Percentiles rank a stretch among this genome's conserved stretches.
These are phyloP conservation scores for Leccinum uliginosum DNA, from an alignment of 768 basidiomycete genomes.

Conservation along the genomic window DNA sequence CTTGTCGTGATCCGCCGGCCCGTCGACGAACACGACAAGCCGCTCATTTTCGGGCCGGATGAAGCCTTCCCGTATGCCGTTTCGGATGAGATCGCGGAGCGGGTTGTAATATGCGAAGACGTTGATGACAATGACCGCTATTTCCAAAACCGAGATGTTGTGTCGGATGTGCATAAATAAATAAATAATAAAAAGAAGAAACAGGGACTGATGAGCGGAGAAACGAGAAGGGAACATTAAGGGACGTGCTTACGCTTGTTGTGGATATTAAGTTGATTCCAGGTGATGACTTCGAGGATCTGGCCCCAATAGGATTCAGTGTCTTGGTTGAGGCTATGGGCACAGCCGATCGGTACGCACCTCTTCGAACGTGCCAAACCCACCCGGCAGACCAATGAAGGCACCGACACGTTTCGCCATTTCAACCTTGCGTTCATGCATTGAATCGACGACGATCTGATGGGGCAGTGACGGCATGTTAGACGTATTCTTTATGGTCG, in stretches of 20 bases:
- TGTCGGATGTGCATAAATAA: not conserved
- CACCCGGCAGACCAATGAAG: slow-evolving; percentile 89
- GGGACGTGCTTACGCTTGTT: slow-evolving; percentile 68
- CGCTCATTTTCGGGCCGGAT: slow-evolving; percentile 58
- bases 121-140: slow-evolving; percentile 86
- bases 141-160: not conserved
- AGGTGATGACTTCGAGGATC: slow-evolving; percentile 90
- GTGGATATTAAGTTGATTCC: slow-evolving; percentile 90
- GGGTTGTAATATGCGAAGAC: slow-evolving; percentile 81
- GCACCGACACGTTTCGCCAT: slow-evolving; percentile 81
- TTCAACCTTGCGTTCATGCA: slow-evolving; percentile 87
- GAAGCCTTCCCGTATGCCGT: slow-evolving; percentile 66
- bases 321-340: no score
- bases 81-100: slow-evolving; percentile 68
- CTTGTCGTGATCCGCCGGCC: slow-evolving; percentile 46
- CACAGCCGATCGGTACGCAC: slow-evolving; percentile 23
- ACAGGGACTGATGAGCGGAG: no score
- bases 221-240: no score
- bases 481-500: slow-evolving; percentile 5
- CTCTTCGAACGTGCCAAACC: slow-evolving; percentile 95
- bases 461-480: slow-evolving; percentile 4
- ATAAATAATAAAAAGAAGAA: not conserved
- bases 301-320: slow-evolving; percentile 23
- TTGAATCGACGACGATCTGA: slow-evolving; percentile 70
- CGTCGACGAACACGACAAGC: slow-evolving; percentile 77